These are phyloP conservation scores for Colletotrichum godetiae DNA, from an alignment of 2,329 filamentous ascomycete genomes.

Conservation along the genomic window DNA sequence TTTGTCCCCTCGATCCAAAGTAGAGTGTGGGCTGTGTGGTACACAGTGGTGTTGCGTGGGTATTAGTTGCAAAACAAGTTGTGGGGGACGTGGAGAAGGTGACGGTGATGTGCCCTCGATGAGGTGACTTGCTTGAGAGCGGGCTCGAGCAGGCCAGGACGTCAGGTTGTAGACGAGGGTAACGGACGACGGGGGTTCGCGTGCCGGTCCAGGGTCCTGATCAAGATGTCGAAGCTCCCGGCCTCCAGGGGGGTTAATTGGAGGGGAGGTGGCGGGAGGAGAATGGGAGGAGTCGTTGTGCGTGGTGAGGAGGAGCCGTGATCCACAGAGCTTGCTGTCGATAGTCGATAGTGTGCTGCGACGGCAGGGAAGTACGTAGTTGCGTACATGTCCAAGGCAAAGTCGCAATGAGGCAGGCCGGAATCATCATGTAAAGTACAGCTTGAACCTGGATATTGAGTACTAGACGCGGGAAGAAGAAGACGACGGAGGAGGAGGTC, in stretches of 20 bases:
- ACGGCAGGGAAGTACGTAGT: conserved; percentile 21
- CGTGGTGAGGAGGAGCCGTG: background rate
- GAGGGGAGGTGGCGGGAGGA: conserved; percentile 3
- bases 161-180: conserved; percentile 11
- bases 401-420: background rate
- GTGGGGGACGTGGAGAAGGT: conserved; percentile 34
- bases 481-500: background rate
- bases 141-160: background rate
- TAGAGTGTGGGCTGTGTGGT: background rate
- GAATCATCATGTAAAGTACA: background rate
- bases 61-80: background rate
- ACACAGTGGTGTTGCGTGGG: background rate
- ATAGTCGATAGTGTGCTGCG: conserved; percentile 17
- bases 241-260: conserved; percentile 10
- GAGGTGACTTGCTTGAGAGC: conserved; percentile 24
- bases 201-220: conserved; percentile 31
- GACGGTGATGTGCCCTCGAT: conserved; percentile 32
- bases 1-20: conserved; percentile 9
- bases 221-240: conserved; percentile 26
- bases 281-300: background rate
- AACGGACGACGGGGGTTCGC: conserved; percentile 16
- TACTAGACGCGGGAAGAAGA: background rate
- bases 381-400: background rate
- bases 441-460: background rate
- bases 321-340: conserved; percentile 7